phyloP scores from a whole-genome alignment of 2,329 filamentous ascomycete genomes.

The Neoarthrinium moseri region DNA sequence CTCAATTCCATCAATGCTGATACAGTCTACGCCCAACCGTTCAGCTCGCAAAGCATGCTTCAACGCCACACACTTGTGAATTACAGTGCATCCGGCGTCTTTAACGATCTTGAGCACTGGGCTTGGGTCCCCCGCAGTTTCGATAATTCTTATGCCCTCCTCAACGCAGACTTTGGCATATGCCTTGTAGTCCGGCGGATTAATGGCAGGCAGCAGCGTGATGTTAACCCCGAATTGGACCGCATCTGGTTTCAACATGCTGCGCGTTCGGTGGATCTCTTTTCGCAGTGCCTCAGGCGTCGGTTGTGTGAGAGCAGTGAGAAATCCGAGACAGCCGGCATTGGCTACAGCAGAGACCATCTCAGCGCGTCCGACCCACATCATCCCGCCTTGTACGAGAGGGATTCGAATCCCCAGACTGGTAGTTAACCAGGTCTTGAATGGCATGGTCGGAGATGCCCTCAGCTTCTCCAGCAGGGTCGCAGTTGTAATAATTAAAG shows the following conservation, averaged over 20 bases:
- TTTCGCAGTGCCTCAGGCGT: conserved; percentile 83
- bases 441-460: too few relatives aligned
- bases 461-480: too few relatives aligned
- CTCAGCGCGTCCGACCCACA: conserved; percentile 78
- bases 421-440: conserved; percentile 50
- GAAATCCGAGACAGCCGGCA: conserved; percentile 73
- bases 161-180: conserved; percentile 92
- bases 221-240: conserved; percentile 87
- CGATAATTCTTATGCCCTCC: conserved; percentile 83
- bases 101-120: conserved; percentile 86
- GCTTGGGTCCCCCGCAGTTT: conserved; percentile 86
- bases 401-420: conserved; percentile 58
- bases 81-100: conserved; percentile 67
- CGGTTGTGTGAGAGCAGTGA: conserved; percentile 85
- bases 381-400: conserved; percentile 80
- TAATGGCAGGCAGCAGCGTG: conserved; percentile 82
- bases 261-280: conserved; percentile 81
- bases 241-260: conserved; percentile 56
- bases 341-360: conserved; percentile 71
- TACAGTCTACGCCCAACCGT: conserved; percentile 89
- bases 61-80: conserved; percentile 96
- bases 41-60: conserved; percentile 82
- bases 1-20: conserved; percentile 93
- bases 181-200: conserved; percentile 83
- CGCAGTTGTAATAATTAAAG: too few relatives aligned